Base-by-base conservation (phyloP, 805 yeast genomes). In the Danielia reshetovae region DNA sequence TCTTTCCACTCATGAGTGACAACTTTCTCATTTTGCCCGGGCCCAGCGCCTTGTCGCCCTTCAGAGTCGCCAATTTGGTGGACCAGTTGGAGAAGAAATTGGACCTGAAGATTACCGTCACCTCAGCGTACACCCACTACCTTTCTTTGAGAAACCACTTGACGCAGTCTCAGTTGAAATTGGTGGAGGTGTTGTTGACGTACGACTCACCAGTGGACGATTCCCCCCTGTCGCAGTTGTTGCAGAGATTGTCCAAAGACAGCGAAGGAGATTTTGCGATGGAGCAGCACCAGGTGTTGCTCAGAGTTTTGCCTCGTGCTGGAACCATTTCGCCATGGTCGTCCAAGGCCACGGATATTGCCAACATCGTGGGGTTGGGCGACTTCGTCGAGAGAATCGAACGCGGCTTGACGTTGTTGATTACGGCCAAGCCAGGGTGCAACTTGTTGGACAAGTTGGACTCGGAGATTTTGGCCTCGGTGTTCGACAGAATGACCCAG, bases 251-350 rank as follows among this genome's bases (percentile, higher is more conserved):
- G 28, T 42, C 60, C 8, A 37, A 52, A 10, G 39, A 49, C 17
- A 47, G 52, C 18, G 70, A 62, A 8, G 56, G 54, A 31, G 34
- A 35, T 9, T 11, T 11, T 14, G 19, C 24, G 8, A 34, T 27
- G 18, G 13, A 25, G 5, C 40, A 45, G 40, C 29, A 15, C 10
- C 23, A 34, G 18, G 74, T 76, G 42, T 64, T 88, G 45, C 63
- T 90, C 30, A 74, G 95, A 57, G 72, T 93, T 34, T 70, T 88
- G 34, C 98, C 99, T 28, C 78, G 97, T 60, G 69, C 88, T 6
- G 98, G 98, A 42, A 93, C 98, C 9, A 90, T 93, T 46, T 89
- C 97, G 17, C 97, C 98, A 22, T 93, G 99, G 99, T 86, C 96
- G 7, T 89, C 97, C 10, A 93, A 93, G 65, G 99, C 99, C 18